These are phyloP conservation scores for bread wheat (Triticum aestivum) DNA, from an alignment of 176 grass and related monocot genomes.

Conservation along the genomic window IWGSC_CS_RefSeq_v2.1 NC_057808.1:399200285-399200784, in stretches of 20 bases:
- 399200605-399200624: slow-evolving; percentile 94
- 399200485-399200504: neutral
- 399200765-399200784: slow-evolving; percentile 87
- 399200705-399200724: neutral
- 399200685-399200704: neutral
- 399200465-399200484: neutral
- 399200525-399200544: neutral
- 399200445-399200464: slow-evolving; percentile 51
- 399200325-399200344: slow-evolving; percentile 42
- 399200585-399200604: slow-evolving; percentile 81
- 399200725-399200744: slow-evolving; percentile 4
- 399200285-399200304: neutral
- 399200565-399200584: slow-evolving; percentile 51
- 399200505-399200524: neutral
- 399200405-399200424: slow-evolving; percentile 78
- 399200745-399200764: slow-evolving; percentile 79
- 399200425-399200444: slow-evolving; percentile 82
- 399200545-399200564: slow-evolving; percentile 15
- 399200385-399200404: slow-evolving; percentile 59
- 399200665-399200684: slow-evolving; percentile 52
- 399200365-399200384: slow-evolving; percentile 80
- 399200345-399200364: slow-evolving; percentile 88
- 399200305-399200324: neutral
- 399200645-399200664: slow-evolving; percentile 89
- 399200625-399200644: slow-evolving; percentile 84